Evolutionary conservation across 805 yeast species (phyloP), one percentile per base, ranked within the genome.

Genomic region (Maudiozyma serrabonitensis): DNA sequence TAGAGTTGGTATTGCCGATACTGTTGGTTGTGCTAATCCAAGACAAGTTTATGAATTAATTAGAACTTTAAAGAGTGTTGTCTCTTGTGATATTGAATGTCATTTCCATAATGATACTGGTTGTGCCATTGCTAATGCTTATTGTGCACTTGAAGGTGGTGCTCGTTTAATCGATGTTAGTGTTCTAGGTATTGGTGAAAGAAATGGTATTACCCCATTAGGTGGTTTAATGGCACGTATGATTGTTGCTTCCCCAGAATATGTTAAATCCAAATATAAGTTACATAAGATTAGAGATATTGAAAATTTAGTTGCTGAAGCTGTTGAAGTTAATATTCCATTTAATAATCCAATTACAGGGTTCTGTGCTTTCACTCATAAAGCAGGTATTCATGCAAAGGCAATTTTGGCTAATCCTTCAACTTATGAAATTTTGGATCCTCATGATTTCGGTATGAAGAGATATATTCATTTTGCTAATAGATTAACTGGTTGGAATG

Each of bases 51-150:
- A 91, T 70, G 98, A 93, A 73, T 79, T 91, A 59, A 95, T 91
- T 51, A 82, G 95, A 64, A 91, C 98, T 37, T 81, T 91, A 68
- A 87, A 83, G 73, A 81, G 90, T 11, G 96, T 91, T 46, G 97
- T 91, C 46, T 82, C 86, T 32, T 93, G 98, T 75, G 99, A 91
- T 68, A 91, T 91, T 62, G 99, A 91, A 75, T 87, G 96, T 69
- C 99, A 91, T 71, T 93, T 91, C 86, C 99, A 91, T 74, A 87
- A 91, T 67, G 99, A 91, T 70, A 91, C 99, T 28, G 99, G 99
- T 55, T 91, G 98, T 75, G 96, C 99, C 58, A 89, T 91, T 72
- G 97, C 98, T 55, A 91, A 91, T 68, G 96, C 99, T 38, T 93
- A 93, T 78, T 87, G 97, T 49, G 98, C 98, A 9, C 76, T 91